Evolutionary conservation across 495 filamentous ascomycete species (phyloP).

Genomic region (Penicillium parvum): DNA sequence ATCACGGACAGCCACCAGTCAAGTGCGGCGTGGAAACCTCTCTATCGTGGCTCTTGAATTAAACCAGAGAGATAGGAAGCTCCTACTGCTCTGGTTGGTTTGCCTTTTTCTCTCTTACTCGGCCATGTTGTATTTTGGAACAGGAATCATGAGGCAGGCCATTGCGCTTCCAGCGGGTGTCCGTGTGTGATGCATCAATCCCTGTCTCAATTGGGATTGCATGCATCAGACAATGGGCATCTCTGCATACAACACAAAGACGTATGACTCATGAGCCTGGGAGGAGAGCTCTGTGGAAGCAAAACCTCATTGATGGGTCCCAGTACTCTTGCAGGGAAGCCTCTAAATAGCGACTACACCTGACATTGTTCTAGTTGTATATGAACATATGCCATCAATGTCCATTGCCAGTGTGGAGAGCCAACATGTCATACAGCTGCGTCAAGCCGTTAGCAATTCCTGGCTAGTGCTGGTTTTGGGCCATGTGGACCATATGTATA

Average conservation of each 20-base stretch:
- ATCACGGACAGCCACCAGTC: slow-evolving; percentile 4
- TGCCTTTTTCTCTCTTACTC: neutral
- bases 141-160: slow-evolving; percentile 4
- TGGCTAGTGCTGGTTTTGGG: too few relatives aligned
- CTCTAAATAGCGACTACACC: too few relatives aligned
- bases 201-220: slow-evolving; percentile 19
- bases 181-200: slow-evolving; percentile 9
- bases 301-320: too few relatives aligned
- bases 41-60: too few relatives aligned
- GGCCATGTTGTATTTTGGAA: neutral
- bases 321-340: too few relatives aligned
- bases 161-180: slow-evolving; percentile 12
- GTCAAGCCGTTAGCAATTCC: slow-evolving; percentile 13
- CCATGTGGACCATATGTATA: too few relatives aligned
- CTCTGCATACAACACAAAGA: slow-evolving; percentile 10
- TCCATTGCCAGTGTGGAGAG: neutral
- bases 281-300: too few relatives aligned
- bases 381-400: too few relatives aligned
- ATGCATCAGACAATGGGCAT: slow-evolving; percentile 23
- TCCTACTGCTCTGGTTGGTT: too few relatives aligned
- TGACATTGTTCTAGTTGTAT: too few relatives aligned
- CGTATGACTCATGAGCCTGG: slow-evolving; percentile 2
- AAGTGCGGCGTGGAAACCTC: too few relatives aligned
- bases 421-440: slow-evolving; percentile 4
- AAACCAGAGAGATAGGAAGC: too few relatives aligned